A percentile compares a stretch with the other conserved stretches of the same genome.
Evolutionary conservation across 108 stramenopile species (phyloP).

Genomic region (Licmophora abbreviata): DNA sequence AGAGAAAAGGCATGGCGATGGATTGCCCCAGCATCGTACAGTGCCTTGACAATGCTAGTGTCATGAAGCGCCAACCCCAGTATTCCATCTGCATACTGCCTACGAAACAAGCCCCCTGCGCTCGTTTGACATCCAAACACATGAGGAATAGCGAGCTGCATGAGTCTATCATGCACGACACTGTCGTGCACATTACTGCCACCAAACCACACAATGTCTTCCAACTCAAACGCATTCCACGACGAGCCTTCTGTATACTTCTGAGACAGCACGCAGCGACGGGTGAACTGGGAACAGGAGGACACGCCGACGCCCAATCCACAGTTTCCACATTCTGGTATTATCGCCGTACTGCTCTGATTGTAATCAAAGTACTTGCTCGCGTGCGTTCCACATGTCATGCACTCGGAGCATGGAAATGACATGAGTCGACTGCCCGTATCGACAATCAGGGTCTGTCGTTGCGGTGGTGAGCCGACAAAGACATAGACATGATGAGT

Average conservation of each 20-base stretch:
- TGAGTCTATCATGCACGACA: constrained; percentile 12
- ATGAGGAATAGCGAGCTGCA: constrained; percentile 47
- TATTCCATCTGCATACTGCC: constrained; percentile 94
- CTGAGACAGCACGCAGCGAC: constrained; percentile 43
- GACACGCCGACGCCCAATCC: constrained; percentile 20
- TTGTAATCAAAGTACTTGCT: constrained; percentile 33
- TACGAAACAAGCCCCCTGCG: constrained; percentile 81
- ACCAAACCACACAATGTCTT: constrained; percentile 69
- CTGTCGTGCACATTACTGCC: constrained; percentile 14
- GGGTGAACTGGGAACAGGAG: constrained; percentile 10
- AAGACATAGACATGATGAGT: constrained; percentile 87
- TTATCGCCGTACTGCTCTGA: constrained; percentile 18
- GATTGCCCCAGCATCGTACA: constrained; percentile 35
- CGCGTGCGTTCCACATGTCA: constrained; percentile 59
- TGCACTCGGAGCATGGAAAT: constrained; percentile 80
- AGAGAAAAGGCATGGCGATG: constrained; percentile 50
- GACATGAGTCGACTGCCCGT: constrained; percentile 89
- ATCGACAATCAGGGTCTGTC: constrained; percentile 91
- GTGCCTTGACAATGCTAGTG: constrained; percentile 35
- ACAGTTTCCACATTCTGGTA: constrained; percentile 13
- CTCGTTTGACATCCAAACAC: constrained; percentile 91
- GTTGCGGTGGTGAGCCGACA: constrained; percentile 88
- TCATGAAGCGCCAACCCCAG: constrained; percentile 78
- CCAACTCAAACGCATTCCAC: constrained; percentile 63
- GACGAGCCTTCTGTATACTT: constrained; percentile 72